Evolutionary conservation across 768 basidiomycete species (phyloP), one percentile per base, ranked within the genome.

Genomic region (Leccinum subtestaceum): DNA sequence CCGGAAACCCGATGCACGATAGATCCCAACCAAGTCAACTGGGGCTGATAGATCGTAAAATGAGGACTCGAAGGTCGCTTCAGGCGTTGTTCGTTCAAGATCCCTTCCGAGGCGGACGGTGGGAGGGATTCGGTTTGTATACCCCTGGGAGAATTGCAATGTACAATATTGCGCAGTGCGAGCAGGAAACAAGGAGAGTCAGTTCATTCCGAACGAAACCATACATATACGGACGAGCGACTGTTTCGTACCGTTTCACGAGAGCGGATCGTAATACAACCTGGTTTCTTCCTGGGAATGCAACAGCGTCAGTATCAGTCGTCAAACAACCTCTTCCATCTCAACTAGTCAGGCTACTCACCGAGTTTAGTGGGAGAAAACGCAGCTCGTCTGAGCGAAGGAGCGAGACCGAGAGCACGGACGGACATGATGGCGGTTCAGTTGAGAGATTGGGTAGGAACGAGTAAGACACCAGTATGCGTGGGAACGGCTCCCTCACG

Each of bases 1-100:
- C 96, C 97, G 11, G 94, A 90, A n/a, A 82, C 73, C 72, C 97
- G 90, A 76, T 98, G 88, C 43, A 82, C 85, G 67, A 96, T 93
- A 17, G 94, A 97, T 5, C 76, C 81, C 56, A 91, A 13, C 92
- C 93, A 96, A 36, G 96, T 98, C 50, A 98, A 75, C 76, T 98
- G 93, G 2, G 89, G 91, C 70, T 95, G 89, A 78, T 99, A 99
- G 76, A 99, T 98, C 57, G 94, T 94, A 71, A 94, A 90, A 74
- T 98, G 95, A 9, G 97, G 97, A 67, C 89, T 91, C 61, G 83
- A 90, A 17, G 97, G 96, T n/a, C 97, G 89, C 52, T 79, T 78
- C 52, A 92, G 76, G 63, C 97, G 90, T 74, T 98, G 95, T 64
- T 82, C 74, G 81, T 98, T 96, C 66, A 98, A 79, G 62, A 94